Conservation (phyloP, 2,329 filamentous ascomycete genomes). For the Penicillium corylophilum region DNA sequence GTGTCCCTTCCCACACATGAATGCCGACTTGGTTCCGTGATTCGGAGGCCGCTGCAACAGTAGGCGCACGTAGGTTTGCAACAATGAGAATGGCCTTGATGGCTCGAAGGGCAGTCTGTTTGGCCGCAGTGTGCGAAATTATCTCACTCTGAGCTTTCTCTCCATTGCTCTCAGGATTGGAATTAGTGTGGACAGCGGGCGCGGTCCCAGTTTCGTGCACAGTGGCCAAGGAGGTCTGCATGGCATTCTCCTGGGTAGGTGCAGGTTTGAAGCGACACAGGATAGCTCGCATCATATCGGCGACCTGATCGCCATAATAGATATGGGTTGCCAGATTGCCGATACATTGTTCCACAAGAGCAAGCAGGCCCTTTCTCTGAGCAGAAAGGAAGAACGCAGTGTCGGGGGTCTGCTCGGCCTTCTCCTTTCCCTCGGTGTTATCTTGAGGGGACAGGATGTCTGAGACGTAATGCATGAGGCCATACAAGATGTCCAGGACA, state of each 20-base stretch:
- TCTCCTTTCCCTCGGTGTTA: constrained; percentile 35
- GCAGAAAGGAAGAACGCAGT: constrained; percentile 45
- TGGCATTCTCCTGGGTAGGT: constrained; percentile 44
- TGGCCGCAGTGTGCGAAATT: constrained; percentile 63
- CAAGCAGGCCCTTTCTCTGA: constrained; percentile 62
- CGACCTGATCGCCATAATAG: constrained; percentile 94
- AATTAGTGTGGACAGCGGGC: neutral
- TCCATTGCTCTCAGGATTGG: constrained; percentile 9
- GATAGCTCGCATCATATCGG: constrained; percentile 86
- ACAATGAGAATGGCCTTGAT: constrained; percentile 81
- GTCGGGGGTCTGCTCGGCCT: constrained; percentile 15
- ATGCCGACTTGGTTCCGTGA: constrained; percentile 73
- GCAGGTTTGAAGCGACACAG: constrained; percentile 73
- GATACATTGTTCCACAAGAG: constrained; percentile 75
- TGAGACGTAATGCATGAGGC: constrained; percentile 79
- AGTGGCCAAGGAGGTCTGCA: constrained; percentile 38
- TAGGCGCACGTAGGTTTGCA: constrained; percentile 67
- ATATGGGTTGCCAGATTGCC: constrained; percentile 91
- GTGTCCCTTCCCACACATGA: constrained; percentile 91
- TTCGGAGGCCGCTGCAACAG: constrained; percentile 61
- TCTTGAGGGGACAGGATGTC: constrained; percentile 67
- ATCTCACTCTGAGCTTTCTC: constrained; percentile 56
- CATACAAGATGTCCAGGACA: constrained; percentile 89
- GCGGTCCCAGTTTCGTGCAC: constrained; percentile 21
- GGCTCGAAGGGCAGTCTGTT: constrained; percentile 67